phyloP scores from a whole-genome alignment of 139 green algal genomes.

The Edaphochlamys debaryana region DNA sequence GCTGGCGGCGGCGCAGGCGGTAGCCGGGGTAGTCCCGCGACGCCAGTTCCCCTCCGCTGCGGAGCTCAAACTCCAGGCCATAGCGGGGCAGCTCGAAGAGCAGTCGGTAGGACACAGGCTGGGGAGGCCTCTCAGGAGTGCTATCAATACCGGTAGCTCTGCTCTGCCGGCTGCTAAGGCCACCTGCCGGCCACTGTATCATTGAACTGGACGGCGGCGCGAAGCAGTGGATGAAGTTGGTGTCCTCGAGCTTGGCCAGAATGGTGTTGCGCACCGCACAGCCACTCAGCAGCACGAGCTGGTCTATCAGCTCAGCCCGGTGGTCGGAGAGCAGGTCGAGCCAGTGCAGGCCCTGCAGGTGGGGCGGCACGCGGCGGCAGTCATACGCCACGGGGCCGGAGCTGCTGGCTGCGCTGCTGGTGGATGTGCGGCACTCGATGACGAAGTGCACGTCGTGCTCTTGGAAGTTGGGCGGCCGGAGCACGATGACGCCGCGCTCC shows the following conservation, averaged over 20 bases:
- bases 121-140: too few relatives aligned
- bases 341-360: conserved; percentile 17
- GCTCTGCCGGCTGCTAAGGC: too few relatives aligned
- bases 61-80: neutral
- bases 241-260: conserved; percentile 57
- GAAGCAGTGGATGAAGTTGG: conserved; percentile 54
- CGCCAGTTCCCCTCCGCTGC: neutral
- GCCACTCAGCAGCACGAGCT: conserved; percentile 39
- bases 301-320: conserved; percentile 6
- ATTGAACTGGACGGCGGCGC: too few relatives aligned
- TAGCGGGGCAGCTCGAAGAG: too few relatives aligned
- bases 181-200: too few relatives aligned
- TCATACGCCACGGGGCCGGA: neutral
- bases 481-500: conserved; percentile 41
- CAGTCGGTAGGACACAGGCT: too few relatives aligned
- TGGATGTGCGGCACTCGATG: neutral
- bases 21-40: conserved; percentile 46
- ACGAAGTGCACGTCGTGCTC: conserved; percentile 42
- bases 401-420: neutral
- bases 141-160: too few relatives aligned
- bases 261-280: neutral
- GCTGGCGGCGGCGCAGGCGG: conserved; percentile 14
- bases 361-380: conserved; percentile 8
- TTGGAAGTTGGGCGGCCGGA: conserved; percentile 49
- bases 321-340: neutral